Evolutionary conservation across 495 filamentous ascomycete genomes (phyloP).

Genomic region (Aspergillus bridgeri): DNA sequence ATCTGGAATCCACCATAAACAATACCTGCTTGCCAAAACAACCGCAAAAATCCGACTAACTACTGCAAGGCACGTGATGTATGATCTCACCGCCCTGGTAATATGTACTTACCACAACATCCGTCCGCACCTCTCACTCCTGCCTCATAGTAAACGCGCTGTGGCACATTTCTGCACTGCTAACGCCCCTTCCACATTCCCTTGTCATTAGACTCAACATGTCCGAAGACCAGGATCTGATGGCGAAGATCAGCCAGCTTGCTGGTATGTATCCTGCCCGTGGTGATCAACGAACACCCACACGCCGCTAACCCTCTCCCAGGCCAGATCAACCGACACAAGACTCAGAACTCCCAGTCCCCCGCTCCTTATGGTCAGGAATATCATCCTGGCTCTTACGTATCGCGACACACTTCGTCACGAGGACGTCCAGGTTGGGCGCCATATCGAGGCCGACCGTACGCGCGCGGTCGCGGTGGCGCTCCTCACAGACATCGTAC

Average conservation of each 20-base stretch:
- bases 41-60: no score
- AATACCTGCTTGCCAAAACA: background rate
- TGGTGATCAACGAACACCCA: constrained; percentile 11
- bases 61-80: background rate
- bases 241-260: constrained; percentile 71
- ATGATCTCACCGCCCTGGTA: constrained; percentile 4
- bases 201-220: constrained; percentile 34
- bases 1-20: background rate
- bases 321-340: constrained; percentile 85
- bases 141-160: constrained; percentile 1
- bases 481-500: constrained; percentile 64
- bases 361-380: constrained; percentile 24
- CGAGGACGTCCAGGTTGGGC: constrained; percentile 45
- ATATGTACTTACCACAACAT: background rate
- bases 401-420: constrained; percentile 37
- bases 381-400: constrained; percentile 27
- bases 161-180: background rate
- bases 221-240: constrained; percentile 71
- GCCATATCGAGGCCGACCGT: constrained; percentile 44
- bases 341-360: constrained; percentile 52
- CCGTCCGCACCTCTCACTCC: background rate
- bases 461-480: constrained; percentile 40
- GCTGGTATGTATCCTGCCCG: constrained; percentile 53
- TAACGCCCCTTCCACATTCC: constrained; percentile 7
- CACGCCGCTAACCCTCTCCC: constrained; percentile 24